Evolutionary conservation across 2,329 filamentous ascomycete species (phyloP).

Genomic region (Acrodontium crateriforme): DNA sequence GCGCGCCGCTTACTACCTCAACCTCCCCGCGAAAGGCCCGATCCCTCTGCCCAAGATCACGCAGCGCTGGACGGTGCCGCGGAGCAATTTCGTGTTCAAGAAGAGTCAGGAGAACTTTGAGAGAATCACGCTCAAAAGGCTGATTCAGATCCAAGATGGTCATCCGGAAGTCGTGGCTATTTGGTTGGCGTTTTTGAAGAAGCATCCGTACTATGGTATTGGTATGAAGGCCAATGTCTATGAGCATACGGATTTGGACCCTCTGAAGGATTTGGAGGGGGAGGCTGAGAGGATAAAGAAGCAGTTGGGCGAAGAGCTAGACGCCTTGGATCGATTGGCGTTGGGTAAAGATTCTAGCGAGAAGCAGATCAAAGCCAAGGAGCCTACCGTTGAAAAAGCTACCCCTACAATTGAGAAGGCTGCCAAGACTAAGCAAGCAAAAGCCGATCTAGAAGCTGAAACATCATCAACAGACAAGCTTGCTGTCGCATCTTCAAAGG

Average conservation of each 20-base stretch:
- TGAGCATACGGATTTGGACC: conserved; percentile 53
- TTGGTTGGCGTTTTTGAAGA: conserved; percentile 85
- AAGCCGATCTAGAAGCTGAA: too few species aligned
- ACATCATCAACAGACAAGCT: too few species aligned
- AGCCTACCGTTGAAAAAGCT: too few species aligned
- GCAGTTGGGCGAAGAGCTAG: conserved; percentile 16
- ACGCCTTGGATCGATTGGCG: conserved; percentile 18
- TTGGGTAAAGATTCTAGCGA: conserved; percentile 11
- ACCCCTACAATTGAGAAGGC: too few species aligned
- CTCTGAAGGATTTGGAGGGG: conserved; percentile 20
- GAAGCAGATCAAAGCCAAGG: too few species aligned
- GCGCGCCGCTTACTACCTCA: conserved; percentile 85
- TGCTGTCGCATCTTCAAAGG: too few species aligned
- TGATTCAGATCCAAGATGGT: conserved; percentile 89
- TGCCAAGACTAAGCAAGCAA: too few species aligned
- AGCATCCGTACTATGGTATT: conserved; percentile 88
- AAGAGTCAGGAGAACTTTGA: conserved; percentile 98
- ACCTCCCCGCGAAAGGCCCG: conserved; percentile 73
- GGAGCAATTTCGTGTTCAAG: conserved; percentile 84
- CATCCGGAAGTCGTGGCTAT: conserved; percentile 76
- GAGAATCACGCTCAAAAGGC: conserved; percentile 66
- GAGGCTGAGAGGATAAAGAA: conserved; percentile 18
- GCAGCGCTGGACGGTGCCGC: conserved; percentile 89
- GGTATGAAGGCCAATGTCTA: conserved; percentile 98
- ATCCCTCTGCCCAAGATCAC: conserved; percentile 73